These are phyloP conservation scores for Uronychia binucleata DNA, from an alignment of 73 alveolate genomes.

Conservation along the genomic window DNA sequence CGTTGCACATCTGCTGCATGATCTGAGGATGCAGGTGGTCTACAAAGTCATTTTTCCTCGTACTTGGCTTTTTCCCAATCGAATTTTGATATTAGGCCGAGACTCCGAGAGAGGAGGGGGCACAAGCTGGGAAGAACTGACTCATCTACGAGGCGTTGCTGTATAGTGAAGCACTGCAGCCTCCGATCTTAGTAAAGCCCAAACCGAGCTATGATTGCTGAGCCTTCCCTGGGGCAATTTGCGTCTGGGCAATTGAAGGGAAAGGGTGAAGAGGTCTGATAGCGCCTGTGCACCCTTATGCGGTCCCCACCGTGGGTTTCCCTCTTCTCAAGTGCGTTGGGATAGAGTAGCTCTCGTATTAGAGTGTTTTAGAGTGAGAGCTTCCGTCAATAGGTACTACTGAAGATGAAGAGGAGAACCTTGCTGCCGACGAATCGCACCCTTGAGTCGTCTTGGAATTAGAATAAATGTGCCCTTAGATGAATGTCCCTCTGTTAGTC, in stretches of 20 bases:
- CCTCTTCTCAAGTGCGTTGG: neutral
- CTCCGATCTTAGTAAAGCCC: neutral
- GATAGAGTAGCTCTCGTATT: neutral
- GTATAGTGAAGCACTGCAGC: neutral
- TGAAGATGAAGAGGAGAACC: conserved; percentile 2
- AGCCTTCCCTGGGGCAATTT: neutral
- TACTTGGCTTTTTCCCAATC: neutral
- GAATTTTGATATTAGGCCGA: neutral
- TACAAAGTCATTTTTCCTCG: too few species aligned
- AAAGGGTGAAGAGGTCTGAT: neutral
- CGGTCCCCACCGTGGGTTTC: neutral
- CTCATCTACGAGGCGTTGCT: neutral
- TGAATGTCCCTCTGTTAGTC: too few species aligned
- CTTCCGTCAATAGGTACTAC: neutral
- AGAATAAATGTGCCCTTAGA: neutral
- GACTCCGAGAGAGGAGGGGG: neutral
- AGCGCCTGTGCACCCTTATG: neutral
- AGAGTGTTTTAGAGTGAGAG: neutral
- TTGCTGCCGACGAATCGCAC: too few species aligned
- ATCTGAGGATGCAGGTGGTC: too few species aligned
- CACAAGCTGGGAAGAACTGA: neutral
- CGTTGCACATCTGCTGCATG: too few species aligned
- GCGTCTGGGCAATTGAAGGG: neutral
- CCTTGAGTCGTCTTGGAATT: neutral
- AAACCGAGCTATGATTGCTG: neutral